These are phyloP conservation scores for Mucuna pruriens DNA, from an alignment of 306 rosid genomes.

Conservation along the genomic window DNA sequence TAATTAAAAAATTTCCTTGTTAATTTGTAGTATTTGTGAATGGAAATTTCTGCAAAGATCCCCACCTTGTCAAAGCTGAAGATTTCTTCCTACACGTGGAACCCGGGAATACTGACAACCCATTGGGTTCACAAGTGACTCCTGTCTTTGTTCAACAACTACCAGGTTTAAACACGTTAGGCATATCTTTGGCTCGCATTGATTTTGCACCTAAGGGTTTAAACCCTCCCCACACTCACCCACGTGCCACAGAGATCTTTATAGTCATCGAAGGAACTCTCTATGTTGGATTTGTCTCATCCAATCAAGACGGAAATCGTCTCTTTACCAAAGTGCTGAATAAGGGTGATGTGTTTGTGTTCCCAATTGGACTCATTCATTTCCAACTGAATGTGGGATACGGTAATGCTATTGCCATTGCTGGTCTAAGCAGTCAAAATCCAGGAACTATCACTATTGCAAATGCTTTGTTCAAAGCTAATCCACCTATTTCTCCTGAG, in stretches of 20 bases:
- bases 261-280: conserved; percentile 45
- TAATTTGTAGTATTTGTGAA: conserved; percentile 46
- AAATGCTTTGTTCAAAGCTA: conserved; percentile 37
- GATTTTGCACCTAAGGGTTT: conserved; percentile 33
- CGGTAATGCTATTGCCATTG: too few relatives aligned
- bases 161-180: conserved; percentile 28
- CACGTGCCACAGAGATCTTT: conserved; percentile 37
- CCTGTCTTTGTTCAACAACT: not conserved
- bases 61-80: conserved; percentile 21
- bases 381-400: too few relatives aligned
- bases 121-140: conserved; percentile 10
- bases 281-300: conserved; percentile 38
- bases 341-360: too few relatives aligned
- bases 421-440: too few relatives aligned
- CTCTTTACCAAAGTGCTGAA: conserved; percentile 26
- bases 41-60: conserved; percentile 53
- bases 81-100: conserved; percentile 39
- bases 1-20: not conserved
- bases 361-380: too few relatives aligned
- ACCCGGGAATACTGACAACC: conserved; percentile 6
- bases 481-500: conserved; percentile 36
- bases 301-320: conserved; percentile 5
- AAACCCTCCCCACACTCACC: conserved; percentile 38
- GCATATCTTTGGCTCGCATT: conserved; percentile 24
- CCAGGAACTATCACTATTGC: conserved; percentile 13